Percentiles rank a stretch among this genome's conserved stretches.
phyloP scores from a whole-genome alignment of 2,329 filamentous ascomycete species.

The Paraphoma sp. region DNA sequence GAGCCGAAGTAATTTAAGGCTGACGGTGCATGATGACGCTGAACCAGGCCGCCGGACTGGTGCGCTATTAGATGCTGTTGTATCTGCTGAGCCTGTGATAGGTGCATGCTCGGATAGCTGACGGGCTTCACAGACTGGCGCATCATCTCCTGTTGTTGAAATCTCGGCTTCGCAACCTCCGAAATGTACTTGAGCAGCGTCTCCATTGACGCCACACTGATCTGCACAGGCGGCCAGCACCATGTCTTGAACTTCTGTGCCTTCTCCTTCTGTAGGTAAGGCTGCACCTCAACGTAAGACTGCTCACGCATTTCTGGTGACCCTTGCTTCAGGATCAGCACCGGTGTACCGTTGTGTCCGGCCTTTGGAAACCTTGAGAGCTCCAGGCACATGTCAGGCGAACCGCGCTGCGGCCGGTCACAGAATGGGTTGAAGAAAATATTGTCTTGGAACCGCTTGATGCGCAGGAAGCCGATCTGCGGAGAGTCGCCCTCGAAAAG shows the following conservation, averaged over 20 bases:
- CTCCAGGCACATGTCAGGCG: slow-evolving; percentile 8
- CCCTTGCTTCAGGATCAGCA: slow-evolving; percentile 17
- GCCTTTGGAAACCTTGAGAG: slow-evolving; percentile 5
- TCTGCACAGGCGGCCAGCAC: slow-evolving; percentile 19
- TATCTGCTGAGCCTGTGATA: not conserved
- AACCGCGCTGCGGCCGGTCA: not conserved
- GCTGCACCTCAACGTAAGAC: slow-evolving; percentile 24
- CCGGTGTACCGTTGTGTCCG: slow-evolving; percentile 17
- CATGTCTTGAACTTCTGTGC: slow-evolving; percentile 20
- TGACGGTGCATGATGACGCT: not conserved
- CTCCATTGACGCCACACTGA: slow-evolving; percentile 5
- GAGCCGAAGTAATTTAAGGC: not conserved
- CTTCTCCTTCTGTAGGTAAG: not conserved
- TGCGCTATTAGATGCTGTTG: not conserved
- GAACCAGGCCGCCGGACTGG: not conserved
- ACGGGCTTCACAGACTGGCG: no score
- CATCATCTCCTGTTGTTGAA: no score
- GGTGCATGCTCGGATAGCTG: no score
- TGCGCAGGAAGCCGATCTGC: slow-evolving; percentile 15
- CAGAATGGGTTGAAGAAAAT: slow-evolving; percentile 9
- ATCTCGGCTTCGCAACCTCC: no score
- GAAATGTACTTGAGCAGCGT: slow-evolving; percentile 8
- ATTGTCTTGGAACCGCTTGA: slow-evolving; percentile 19
- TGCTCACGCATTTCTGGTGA: slow-evolving; percentile 20
- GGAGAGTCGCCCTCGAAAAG: slow-evolving; percentile 4